Conservation (phyloP, 2,329 filamentous ascomycete species). For the Torrubiella hemipterigena region DNA sequence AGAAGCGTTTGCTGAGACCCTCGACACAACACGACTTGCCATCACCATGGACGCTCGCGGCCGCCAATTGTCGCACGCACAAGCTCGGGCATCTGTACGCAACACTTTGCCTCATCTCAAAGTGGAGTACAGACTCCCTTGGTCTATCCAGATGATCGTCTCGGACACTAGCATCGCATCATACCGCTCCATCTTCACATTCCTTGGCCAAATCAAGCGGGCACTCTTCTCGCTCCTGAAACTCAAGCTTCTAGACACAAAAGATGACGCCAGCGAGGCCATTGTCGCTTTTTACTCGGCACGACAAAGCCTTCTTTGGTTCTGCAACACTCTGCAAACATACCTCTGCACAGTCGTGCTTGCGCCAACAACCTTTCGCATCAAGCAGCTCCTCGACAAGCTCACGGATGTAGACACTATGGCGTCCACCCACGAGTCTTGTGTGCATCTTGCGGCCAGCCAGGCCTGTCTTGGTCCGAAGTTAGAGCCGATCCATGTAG, state of each 20-base stretch:
- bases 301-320: slow-evolving; percentile 64
- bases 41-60: slow-evolving; percentile 36
- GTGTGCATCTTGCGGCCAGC: slow-evolving; percentile 49
- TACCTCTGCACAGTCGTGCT: slow-evolving; percentile 69
- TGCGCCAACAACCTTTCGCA: slow-evolving; percentile 40
- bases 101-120: slow-evolving; percentile 47
- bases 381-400: slow-evolving; percentile 43
- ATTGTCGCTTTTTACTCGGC: slow-evolving; percentile 49
- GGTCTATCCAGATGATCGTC: slow-evolving; percentile 61
- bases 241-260: slow-evolving; percentile 30
- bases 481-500: slow-evolving; percentile 58
- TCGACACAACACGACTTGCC: slow-evolving; percentile 51
- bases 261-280: slow-evolving; percentile 31
- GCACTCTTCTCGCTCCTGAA: slow-evolving; percentile 55
- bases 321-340: slow-evolving; percentile 59
- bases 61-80: slow-evolving; percentile 28
- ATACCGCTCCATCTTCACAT: slow-evolving; percentile 63
- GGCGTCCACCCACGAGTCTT: slow-evolving; percentile 56
- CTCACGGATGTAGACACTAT: slow-evolving; percentile 72
- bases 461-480: slow-evolving; percentile 59
- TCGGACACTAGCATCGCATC: slow-evolving; percentile 47
- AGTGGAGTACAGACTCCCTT: slow-evolving; percentile 55
- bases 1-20: slow-evolving; percentile 48
- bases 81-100: slow-evolving; percentile 43
- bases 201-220: slow-evolving; percentile 67